phyloP scores from a whole-genome alignment of 306 rosid genomes.

The Sicyos baderoa region DNA sequence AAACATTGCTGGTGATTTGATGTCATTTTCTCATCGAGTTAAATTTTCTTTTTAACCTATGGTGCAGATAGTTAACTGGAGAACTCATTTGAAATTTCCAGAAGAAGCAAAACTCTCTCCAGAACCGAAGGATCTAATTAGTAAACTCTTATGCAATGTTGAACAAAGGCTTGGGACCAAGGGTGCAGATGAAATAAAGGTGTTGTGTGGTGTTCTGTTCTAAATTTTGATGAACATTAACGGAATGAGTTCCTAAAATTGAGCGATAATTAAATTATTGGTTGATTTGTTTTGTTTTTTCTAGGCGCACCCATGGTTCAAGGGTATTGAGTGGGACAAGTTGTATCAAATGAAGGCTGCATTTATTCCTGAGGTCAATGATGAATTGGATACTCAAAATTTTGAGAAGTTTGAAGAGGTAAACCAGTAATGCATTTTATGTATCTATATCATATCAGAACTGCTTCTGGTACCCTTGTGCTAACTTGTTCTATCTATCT shows the following conservation, averaged over 20 bases:
- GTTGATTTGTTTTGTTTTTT: constrained; percentile 28
- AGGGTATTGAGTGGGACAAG: constrained; percentile 81
- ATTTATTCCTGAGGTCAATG: constrained; percentile 98
- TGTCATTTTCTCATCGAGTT: neutral
- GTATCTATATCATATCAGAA: constrained; percentile 16
- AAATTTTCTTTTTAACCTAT: constrained; percentile 18
- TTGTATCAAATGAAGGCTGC: constrained; percentile 92
- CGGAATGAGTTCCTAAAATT: constrained; percentile 20
- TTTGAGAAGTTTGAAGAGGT: constrained; percentile 99
- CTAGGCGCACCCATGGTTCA: constrained; percentile 96
- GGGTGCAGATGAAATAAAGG: constrained; percentile 99
- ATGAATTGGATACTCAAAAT: constrained; percentile 94
- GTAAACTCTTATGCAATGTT: constrained; percentile 86
- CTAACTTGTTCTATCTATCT: constrained; percentile 24
- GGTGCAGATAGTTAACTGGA: constrained; percentile 96
- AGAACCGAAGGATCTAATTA: constrained; percentile 83
- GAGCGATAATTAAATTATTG: constrained; percentile 25
- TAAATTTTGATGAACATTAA: constrained; percentile 20
- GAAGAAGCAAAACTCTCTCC: constrained; percentile 90
- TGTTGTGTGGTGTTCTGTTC: constrained; percentile 69
- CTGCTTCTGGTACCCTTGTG: constrained; percentile 1
- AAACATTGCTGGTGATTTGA: no score
- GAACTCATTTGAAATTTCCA: constrained; percentile 88
- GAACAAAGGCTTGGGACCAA: constrained; percentile 94
- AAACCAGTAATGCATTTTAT: constrained; percentile 18